phyloP scores from a whole-genome alignment of 169 alveolate species.

The Cryptosporidium ubiquitum region DNA sequence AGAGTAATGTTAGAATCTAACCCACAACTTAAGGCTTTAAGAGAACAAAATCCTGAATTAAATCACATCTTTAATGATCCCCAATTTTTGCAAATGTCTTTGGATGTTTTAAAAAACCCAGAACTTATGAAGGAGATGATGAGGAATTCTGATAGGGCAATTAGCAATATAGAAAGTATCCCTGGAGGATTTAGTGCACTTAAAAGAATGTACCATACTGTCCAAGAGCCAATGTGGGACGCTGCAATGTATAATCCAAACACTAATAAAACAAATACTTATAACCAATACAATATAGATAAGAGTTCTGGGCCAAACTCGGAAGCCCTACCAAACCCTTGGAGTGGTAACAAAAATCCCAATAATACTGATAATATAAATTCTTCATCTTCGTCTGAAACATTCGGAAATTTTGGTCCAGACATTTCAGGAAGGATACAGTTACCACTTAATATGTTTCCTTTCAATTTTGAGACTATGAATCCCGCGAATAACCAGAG shows the following conservation, averaged over 20 bases:
- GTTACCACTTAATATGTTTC: neutral
- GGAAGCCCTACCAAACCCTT: slow-evolving; percentile 75
- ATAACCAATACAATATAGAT: slow-evolving; percentile 50
- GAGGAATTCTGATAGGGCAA: slow-evolving; percentile 80
- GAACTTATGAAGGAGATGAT: slow-evolving; percentile 80
- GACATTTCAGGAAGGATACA: neutral
- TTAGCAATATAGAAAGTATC: slow-evolving; percentile 79
- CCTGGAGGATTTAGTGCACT: slow-evolving; percentile 83
- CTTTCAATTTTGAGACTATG: neutral
- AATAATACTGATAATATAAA: neutral
- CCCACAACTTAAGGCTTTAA: slow-evolving; percentile 76
- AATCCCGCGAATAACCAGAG: neutral
- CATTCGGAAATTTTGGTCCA: neutral
- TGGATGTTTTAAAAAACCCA: slow-evolving; percentile 78
- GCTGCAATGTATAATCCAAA: slow-evolving; percentile 74
- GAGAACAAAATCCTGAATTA: slow-evolving; percentile 81
- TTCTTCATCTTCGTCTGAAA: neutral
- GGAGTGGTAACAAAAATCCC: slow-evolving; percentile 14
- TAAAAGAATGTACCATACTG: slow-evolving; percentile 77
- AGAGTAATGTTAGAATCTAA: slow-evolving; percentile 77
- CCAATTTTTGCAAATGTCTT: slow-evolving; percentile 77
- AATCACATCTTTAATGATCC: slow-evolving; percentile 79
- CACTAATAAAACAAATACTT: neutral
- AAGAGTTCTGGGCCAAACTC: slow-evolving; percentile 73
- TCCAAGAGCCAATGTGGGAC: slow-evolving; percentile 82